Conservation (phyloP, 345 rosid genomes). For the Arabis alpina region DNA sequence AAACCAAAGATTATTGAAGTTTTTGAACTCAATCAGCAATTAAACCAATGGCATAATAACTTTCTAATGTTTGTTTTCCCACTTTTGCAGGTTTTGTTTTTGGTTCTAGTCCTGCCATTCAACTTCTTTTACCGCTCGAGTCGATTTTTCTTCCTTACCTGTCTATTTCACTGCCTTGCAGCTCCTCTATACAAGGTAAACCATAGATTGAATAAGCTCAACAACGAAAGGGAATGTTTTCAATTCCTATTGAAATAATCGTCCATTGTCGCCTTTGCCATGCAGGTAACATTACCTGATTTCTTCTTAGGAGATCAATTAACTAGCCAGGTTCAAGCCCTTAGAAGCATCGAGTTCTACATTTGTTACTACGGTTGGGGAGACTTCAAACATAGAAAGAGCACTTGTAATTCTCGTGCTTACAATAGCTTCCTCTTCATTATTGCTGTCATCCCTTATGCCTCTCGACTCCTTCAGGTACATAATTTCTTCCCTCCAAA, state of each 20-base stretch:
- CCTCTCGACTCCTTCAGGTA: conserved; percentile 67
- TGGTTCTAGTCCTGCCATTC: conserved; percentile 38
- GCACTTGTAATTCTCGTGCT: conserved; percentile 43
- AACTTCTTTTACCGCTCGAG: conserved; percentile 43
- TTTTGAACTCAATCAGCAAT: neutral
- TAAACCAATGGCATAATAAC: conserved; percentile 11
- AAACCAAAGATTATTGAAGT: neutral
- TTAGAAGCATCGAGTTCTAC: conserved; percentile 71
- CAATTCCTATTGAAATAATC: conserved; percentile 1
- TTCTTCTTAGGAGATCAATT: conserved; percentile 76
- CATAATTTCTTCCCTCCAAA: neutral
- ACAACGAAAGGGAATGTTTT: conserved; percentile 2
- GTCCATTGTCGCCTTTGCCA: neutral
- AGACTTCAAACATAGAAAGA: conserved; percentile 47
- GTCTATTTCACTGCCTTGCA: conserved; percentile 39
- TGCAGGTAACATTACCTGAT: conserved; percentile 73
- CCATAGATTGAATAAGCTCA: conserved; percentile 9
- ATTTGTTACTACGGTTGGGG: conserved; percentile 78
- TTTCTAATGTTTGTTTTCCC: conserved; percentile 1
- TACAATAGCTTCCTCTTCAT: conserved; percentile 56
- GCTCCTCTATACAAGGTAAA: conserved; percentile 47
- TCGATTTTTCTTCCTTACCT: conserved; percentile 42
- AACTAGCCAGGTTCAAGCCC: conserved; percentile 79
- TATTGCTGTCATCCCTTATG: conserved; percentile 60
- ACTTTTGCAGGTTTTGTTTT: conserved; percentile 34